Conservation (phyloP, 306 rosid genomes). For the Medicago arabica region DNA sequence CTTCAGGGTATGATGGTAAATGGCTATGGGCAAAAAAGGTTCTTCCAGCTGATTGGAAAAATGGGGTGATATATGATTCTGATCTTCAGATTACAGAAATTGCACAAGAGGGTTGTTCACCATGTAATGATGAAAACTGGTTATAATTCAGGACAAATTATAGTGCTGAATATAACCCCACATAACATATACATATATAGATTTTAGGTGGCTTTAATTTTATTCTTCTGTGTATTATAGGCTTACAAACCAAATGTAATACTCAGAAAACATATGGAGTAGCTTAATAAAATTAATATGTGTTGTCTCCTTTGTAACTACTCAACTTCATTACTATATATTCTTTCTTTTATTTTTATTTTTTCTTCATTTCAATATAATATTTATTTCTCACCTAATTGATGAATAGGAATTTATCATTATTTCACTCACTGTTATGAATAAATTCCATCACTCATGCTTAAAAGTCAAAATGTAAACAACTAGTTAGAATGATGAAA, state of each 20-base stretch:
- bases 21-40: conserved; percentile 78
- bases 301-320: conserved; percentile 18
- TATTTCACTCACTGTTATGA: no score
- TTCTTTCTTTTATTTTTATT: background rate
- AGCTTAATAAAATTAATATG: background rate
- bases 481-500: no score
- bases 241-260: background rate
- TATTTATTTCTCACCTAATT: no score
- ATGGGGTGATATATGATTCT: conserved; percentile 59
- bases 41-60: conserved; percentile 75
- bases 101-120: conserved; percentile 77
- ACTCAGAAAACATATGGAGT: background rate
- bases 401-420: no score
- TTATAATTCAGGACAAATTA: conserved; percentile 1
- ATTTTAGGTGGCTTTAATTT: conserved; percentile 21
- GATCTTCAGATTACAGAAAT: conserved; percentile 73
- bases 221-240: conserved; percentile 10
- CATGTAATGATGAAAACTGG: conserved; percentile 60
- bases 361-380: no score
- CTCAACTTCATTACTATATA: background rate
- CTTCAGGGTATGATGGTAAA: conserved; percentile 76
- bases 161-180: background rate
- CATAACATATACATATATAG: conserved; percentile 1
- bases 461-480: no score
- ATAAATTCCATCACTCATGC: no score